Base-by-base conservation (phyloP, 2,329 filamentous ascomycete genomes). In the Fusarium sp. region DNA sequence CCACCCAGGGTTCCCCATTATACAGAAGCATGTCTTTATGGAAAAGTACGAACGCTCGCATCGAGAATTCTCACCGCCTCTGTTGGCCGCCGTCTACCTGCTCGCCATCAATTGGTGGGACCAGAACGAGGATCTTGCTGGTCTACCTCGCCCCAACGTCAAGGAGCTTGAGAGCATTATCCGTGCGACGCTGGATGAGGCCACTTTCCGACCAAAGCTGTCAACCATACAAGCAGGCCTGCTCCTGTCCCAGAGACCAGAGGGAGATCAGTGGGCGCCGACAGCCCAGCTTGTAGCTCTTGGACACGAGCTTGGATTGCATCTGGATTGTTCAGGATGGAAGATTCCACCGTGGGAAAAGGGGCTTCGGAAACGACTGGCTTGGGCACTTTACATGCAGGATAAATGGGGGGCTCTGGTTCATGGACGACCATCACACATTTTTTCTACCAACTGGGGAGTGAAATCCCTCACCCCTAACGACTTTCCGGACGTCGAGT, bases 341-440 rank as follows among this genome's bases (percentile, higher is more conserved):
- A 94, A 94, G 71, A 96, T 98, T 64, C 94, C 95, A 32, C 88
- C 88, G 0, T 98, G 95, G 95, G 95, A 98, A 82, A 93, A 93
- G 76, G 93, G 94, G 0, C 82, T 98, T 68, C 89, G 95, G 70
- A 97, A 96, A 81, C 90, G 95, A 58, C 89, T 98, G 48, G 95
- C 94, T 1, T 98, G 95, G 95, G 95, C 94, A 3, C 83, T 97
- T 60, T 97, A 97, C 81, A 96, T 97, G 92, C 95, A 98, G 83
- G 95, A 98, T 83, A 97, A 89, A 82, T 97, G 95, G 95, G 94
- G 93, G 18, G 92, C 95, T 2, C 86, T 97, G 23, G 92, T 97
- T 27, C 94, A 97, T 79, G 95, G 95, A 56, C 92, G 95, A 13
- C 95, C 95, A 1, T 97, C 94, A 6, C 95, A 97, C 75, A 89